Conservation (phyloP, 768 basidiomycete species). For the Trametes meyenii region DNA sequence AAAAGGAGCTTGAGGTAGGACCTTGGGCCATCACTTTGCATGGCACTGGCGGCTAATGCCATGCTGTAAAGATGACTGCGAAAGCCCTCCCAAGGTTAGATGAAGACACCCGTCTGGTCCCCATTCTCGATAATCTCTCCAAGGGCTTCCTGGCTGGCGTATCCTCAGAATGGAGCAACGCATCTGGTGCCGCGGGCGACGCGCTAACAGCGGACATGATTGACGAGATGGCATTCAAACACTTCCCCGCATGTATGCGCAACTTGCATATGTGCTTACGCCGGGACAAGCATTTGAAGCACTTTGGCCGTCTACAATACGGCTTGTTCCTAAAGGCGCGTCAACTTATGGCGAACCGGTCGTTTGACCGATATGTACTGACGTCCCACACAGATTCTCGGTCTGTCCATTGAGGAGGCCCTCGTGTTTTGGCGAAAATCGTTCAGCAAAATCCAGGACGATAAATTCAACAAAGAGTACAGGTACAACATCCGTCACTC, state of each 20-base stretch:
- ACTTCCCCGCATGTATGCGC: slow-evolving; percentile 97
- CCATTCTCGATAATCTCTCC: slow-evolving; percentile 88
- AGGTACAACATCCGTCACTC: slow-evolving; percentile 96
- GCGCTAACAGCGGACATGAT: slow-evolving; percentile 94
- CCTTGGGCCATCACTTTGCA: not conserved
- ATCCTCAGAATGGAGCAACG: slow-evolving; percentile 75
- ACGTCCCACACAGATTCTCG: slow-evolving; percentile 69
- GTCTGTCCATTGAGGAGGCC: slow-evolving; percentile 93
- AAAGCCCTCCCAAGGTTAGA: slow-evolving; percentile 88
- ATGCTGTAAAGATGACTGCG: slow-evolving; percentile 65
- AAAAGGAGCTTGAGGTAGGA: slow-evolving; percentile 75
- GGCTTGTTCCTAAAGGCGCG: slow-evolving; percentile 92
- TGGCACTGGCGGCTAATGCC: not conserved
- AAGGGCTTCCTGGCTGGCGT: slow-evolving; percentile 93
- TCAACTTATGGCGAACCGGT: not conserved
- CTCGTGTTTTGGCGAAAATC: slow-evolving; percentile 90
- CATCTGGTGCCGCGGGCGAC: slow-evolving; percentile 55
- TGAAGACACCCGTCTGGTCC: slow-evolving; percentile 89
- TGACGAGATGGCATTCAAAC: slow-evolving; percentile 79
- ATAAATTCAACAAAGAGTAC: slow-evolving; percentile 98
- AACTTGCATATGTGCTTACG: slow-evolving; percentile 80
- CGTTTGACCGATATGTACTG: not conserved
- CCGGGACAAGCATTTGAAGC: slow-evolving; percentile 85
- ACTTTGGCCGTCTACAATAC: slow-evolving; percentile 89
- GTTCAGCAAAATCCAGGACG: slow-evolving; percentile 79